These are phyloP conservation scores for Spirogloea muscicola DNA, from an alignment of 139 green algal species.

Conservation along the genomic window DNA sequence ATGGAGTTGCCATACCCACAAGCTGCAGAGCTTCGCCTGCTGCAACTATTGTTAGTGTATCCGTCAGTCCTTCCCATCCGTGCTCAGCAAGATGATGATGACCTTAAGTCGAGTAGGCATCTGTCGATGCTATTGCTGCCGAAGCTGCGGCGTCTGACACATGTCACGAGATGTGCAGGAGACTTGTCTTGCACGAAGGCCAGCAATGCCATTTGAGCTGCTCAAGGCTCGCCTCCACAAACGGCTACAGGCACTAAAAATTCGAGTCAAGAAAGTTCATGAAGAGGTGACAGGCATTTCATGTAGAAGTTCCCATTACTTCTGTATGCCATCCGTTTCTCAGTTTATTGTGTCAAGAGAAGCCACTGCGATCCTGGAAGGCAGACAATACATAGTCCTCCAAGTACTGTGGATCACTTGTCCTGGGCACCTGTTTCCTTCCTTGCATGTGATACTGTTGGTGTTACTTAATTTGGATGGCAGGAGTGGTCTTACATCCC, in stretches of 20 bases:
- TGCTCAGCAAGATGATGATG: no score
- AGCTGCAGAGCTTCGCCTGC: not conserved
- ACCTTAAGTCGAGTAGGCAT: not conserved
- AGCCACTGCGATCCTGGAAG: not conserved
- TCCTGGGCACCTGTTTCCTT: not conserved
- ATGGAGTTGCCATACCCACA: not conserved
- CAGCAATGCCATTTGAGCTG: slow-evolving; percentile 84
- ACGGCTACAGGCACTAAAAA: slow-evolving; percentile 69
- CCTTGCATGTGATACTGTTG: not conserved
- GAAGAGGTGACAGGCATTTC: slow-evolving; percentile 56
- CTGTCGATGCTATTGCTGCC: not conserved
- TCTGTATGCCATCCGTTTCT: not conserved
- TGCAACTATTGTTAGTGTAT: not conserved
- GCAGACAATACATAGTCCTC: no score
- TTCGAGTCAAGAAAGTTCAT: slow-evolving; percentile 69
- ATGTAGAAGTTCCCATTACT: no score
- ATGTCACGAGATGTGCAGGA: slow-evolving; percentile 40
- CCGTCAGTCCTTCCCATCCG: not conserved
- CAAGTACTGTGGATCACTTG: not conserved
- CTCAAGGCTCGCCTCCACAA: slow-evolving; percentile 84
- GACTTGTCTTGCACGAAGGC: slow-evolving; percentile 55
- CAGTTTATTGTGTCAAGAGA: not conserved
- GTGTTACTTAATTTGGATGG: slow-evolving; percentile 2
- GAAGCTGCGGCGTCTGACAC: not conserved
- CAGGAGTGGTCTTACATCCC: slow-evolving; percentile 98